Conservation (phyloP, 331 rosid genomes). For the Acacia pycnantha region DNA sequence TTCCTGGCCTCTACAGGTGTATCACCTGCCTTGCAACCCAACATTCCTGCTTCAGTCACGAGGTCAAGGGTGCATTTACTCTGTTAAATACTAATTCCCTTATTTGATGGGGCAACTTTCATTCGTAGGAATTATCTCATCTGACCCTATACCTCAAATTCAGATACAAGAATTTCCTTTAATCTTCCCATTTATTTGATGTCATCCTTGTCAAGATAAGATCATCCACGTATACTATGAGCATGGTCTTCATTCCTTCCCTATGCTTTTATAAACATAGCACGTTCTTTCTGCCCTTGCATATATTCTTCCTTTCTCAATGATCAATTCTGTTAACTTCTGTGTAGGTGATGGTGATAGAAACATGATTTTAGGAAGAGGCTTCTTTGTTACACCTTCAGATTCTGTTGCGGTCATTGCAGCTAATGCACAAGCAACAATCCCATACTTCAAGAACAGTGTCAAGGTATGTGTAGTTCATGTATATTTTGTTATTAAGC, state of each 20-base stretch:
- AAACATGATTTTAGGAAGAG: conserved; percentile 89
- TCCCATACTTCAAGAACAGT: conserved; percentile 77
- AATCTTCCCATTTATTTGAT: neutral
- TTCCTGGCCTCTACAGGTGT: neutral
- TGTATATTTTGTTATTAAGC: conserved; percentile 8
- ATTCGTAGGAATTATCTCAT: neutral
- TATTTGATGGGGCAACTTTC: neutral
- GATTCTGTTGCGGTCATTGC: conserved; percentile 96
- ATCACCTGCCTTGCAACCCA: neutral
- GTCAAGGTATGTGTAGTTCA: conserved; percentile 57
- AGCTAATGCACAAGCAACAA: conserved; percentile 87
- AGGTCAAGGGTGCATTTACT: neutral
- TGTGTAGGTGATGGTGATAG: conserved; percentile 94
- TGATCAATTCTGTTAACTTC: conserved; percentile 1
- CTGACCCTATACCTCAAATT: neutral
- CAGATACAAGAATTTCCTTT: neutral
- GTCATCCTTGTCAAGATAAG: neutral
- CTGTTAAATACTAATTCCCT: neutral
- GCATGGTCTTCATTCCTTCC: neutral
- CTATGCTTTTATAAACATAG: neutral
- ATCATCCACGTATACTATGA: neutral
- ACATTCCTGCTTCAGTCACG: neutral
- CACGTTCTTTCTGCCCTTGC: neutral
- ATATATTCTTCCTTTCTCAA: neutral
- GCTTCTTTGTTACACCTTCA: conserved; percentile 96